These are phyloP conservation scores for Entomortierella parvispora DNA, from an alignment of 192 early-diverging fungal genomes.

Conservation along the genomic window DNA sequence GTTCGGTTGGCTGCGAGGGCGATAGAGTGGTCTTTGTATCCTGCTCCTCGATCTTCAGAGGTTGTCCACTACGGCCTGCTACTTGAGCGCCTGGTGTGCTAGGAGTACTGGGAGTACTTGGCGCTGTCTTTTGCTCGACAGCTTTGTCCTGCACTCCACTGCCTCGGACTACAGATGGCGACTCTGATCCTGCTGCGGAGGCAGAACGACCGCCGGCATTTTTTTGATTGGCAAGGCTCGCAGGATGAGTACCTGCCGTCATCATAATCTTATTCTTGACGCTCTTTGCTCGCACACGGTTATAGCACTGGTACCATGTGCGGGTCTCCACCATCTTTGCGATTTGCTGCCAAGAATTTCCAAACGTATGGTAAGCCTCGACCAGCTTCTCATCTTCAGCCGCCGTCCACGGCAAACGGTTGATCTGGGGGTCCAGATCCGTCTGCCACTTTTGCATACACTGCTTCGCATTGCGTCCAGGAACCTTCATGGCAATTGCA, in stretches of 20 bases:
- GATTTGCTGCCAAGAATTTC: conserved; percentile 52
- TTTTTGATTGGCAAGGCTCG: conserved; percentile 14
- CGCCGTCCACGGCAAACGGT: conserved; percentile 36
- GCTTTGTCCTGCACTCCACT: not conserved
- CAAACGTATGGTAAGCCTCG: conserved; percentile 45
- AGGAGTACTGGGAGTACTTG: no score
- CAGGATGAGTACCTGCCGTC: conserved; percentile 25
- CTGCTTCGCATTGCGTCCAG: conserved; percentile 48
- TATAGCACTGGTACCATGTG: conserved; percentile 53
- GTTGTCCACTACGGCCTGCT: no score
- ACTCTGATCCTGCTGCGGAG: no score
- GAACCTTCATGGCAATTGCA: conserved; percentile 46
- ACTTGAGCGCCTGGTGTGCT: no score
- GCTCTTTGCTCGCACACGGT: conserved; percentile 50
- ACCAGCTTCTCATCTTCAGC: conserved; percentile 48
- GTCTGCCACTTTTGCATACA: conserved; percentile 55
- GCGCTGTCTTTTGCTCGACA: not conserved
- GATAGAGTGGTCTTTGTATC: no score
- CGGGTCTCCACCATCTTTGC: conserved; percentile 50
- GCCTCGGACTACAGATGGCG: no score
- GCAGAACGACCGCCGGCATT: not conserved
- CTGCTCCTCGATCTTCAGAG: no score
- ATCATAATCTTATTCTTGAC: conserved; percentile 46
- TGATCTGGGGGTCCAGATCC: conserved; percentile 49
- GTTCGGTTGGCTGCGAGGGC: no score